Base-by-base conservation (phyloP, 139 green algal genomes). In the Chlamydomonas incerta region DNA sequence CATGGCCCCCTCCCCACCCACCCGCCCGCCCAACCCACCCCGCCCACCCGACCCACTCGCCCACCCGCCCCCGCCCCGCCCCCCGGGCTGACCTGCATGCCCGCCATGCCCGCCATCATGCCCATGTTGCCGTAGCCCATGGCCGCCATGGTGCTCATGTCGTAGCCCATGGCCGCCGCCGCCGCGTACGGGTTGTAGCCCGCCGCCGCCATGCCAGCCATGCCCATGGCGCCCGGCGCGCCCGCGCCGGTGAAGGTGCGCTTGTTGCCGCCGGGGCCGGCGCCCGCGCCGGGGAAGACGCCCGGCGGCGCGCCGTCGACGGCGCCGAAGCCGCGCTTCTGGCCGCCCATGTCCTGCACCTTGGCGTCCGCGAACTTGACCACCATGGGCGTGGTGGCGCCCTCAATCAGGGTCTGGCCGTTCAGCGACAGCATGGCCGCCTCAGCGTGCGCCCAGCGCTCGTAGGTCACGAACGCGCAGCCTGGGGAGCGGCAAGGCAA, bases 311-410 rank as follows among this genome's bases (percentile, higher is more conserved):
- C 62, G 29, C 72, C 82, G 35, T 88, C 72, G 63, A 82, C 37
- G 24, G 37, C 82, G 72, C 47, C 52, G 33, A 77, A 77, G 55
- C 70, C 52, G 17, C 80, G 68, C 68, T 86, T 86, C 69, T 86
- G 82, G 24, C 72, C 62, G 37, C 26, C 55, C 15, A n/a, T n/a
- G 62, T 88, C 76, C 33, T 46, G 31, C 26, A 90, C 72, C 88
- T 95, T 95, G 65, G 94, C 95, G 70, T 98, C 95, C 17, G 95
- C 95, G 90, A 98, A 96, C 87, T 98, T 98, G 73, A 98, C 94
- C 29, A 96, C 92, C 74, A 98, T 91, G 60, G 95, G 92, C 81
- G 93, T 93, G 63, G 94, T 93, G 0, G 91, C 90, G 24, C 90
- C 93, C 26, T 93, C 92, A 73, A 97, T 87, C 26, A 91, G 88